Percentiles rank a stretch among this genome's conserved stretches.
Evolutionary conservation across 164 flowering plant genomes (phyloP).

Genomic region (Litsea cubeba): DNA sequence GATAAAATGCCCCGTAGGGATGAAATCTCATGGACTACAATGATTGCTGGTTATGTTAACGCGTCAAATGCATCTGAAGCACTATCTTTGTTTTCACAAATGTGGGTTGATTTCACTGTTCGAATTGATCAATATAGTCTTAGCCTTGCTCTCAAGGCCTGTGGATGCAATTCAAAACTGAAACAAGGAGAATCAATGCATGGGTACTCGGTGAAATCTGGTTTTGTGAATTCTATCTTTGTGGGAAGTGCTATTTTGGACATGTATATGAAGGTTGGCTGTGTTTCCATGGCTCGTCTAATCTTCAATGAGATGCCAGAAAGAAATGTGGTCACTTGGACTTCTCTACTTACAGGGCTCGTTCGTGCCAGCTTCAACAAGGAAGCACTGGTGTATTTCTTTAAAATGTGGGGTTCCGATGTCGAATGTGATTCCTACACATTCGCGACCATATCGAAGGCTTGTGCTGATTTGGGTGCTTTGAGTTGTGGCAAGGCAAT

Average conservation of each 20-base stretch:
- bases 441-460: conserved; percentile 73
- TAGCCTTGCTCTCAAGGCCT: conserved; percentile 69
- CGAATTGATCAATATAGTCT: conserved; percentile 56
- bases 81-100: conserved; percentile 41
- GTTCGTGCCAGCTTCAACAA: conserved; percentile 47
- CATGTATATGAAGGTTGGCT: conserved; percentile 59
- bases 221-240: conserved; percentile 60
- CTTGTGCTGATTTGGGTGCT: conserved; percentile 56
- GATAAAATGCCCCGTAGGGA: conserved; percentile 68
- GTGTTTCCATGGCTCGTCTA: conserved; percentile 34
- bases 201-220: conserved; percentile 57
- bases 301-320: conserved; percentile 71
- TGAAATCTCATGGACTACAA: conserved; percentile 65
- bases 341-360: conserved; percentile 73
- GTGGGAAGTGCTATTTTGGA: conserved; percentile 81
- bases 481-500: conserved; percentile 56
- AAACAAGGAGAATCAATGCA: conserved; percentile 52
- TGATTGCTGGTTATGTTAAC: conserved; percentile 63
- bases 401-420: conserved; percentile 54
- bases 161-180: conserved; percentile 37
- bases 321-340: conserved; percentile 83
- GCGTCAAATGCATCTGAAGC: conserved; percentile 42
- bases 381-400: conserved; percentile 49
- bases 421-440: conserved; percentile 56
- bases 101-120: conserved; percentile 41